A percentile compares a stretch with the other conserved stretches of the same genome.
phyloP scores from a whole-genome alignment of 2,329 filamentous ascomycete genomes.

The Aspergillus vadensis region DNA sequence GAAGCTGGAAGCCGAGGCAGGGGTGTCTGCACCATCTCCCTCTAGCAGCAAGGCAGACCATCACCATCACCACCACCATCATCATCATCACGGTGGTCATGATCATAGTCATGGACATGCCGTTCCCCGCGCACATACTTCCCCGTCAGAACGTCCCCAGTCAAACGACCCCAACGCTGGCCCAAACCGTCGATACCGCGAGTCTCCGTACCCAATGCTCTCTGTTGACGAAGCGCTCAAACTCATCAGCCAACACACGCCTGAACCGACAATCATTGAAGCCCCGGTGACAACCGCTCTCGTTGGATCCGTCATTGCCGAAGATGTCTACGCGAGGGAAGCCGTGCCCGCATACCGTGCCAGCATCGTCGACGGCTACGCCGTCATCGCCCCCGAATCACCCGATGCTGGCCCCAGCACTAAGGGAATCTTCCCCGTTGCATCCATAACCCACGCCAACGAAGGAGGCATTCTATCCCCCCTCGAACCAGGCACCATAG shows the following conservation, averaged over 20 bases:
- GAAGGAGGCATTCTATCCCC: slow-evolving; percentile 64
- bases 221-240: slow-evolving; percentile 77
- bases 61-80: slow-evolving; percentile 40
- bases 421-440: slow-evolving; percentile 82
- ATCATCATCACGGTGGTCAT: slow-evolving; percentile 57
- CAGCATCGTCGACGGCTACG: slow-evolving; percentile 97
- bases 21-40: slow-evolving; percentile 48
- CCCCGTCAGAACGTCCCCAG: slow-evolving; percentile 57
- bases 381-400: slow-evolving; percentile 62
- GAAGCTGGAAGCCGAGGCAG: slow-evolving; percentile 82
- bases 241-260: slow-evolving; percentile 73
- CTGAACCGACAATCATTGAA: slow-evolving; percentile 59
- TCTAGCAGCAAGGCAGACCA: slow-evolving; percentile 19
- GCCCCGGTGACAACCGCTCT: slow-evolving; percentile 65
- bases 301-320: slow-evolving; percentile 76
- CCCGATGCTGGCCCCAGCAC: slow-evolving; percentile 60
- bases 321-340: slow-evolving; percentile 77
- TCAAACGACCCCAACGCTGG: slow-evolving; percentile 63
- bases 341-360: slow-evolving; percentile 90
- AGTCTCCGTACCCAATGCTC: slow-evolving; percentile 91
- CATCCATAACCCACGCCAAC: slow-evolving; percentile 81
- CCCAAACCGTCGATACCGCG: slow-evolving; percentile 70
- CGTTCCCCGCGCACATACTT: slow-evolving; percentile 72
- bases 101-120: slow-evolving; percentile 64
- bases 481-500: slow-evolving; percentile 73